Conservation (phyloP, 2,329 filamentous ascomycete species). For the Hortaea sp. region DNA sequence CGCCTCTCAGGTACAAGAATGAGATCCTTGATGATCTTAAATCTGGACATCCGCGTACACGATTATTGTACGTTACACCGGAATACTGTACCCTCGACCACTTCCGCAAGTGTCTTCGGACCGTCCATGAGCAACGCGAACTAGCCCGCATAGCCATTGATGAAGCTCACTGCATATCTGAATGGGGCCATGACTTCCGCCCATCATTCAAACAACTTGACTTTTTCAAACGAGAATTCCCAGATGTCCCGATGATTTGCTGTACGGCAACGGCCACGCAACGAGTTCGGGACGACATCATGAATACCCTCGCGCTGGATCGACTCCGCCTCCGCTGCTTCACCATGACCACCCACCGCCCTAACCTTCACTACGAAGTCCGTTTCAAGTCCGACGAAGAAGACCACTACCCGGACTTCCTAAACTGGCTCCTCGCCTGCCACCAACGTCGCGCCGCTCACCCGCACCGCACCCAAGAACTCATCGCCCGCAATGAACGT, state of each 20-base stretch:
- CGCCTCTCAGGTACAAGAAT: slow-evolving; percentile 52
- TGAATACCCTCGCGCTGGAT: slow-evolving; percentile 62
- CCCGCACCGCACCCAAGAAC: slow-evolving; percentile 55
- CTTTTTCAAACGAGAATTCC: slow-evolving; percentile 75
- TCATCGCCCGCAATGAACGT: slow-evolving; percentile 42
- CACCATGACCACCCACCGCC: slow-evolving; percentile 70
- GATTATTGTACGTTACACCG: slow-evolving; percentile 86
- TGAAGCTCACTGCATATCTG: slow-evolving; percentile 92
- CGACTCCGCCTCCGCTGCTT: slow-evolving; percentile 58
- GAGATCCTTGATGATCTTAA: slow-evolving; percentile 71
- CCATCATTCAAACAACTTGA: slow-evolving; percentile 77
- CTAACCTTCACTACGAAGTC: slow-evolving; percentile 85
- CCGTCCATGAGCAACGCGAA: slow-evolving; percentile 70
- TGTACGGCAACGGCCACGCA: slow-evolving; percentile 84
- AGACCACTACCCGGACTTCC: slow-evolving; percentile 63
- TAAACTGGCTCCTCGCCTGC: slow-evolving; percentile 65
- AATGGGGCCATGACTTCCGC: slow-evolving; percentile 98
- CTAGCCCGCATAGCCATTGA: slow-evolving; percentile 84
- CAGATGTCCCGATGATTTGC: slow-evolving; percentile 81
- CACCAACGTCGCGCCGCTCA: slow-evolving; percentile 35
- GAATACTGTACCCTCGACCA: slow-evolving; percentile 70
- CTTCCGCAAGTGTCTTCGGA: slow-evolving; percentile 64
- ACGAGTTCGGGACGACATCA: slow-evolving; percentile 71
- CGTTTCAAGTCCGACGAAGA: slow-evolving; percentile 70
- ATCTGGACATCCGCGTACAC: slow-evolving; percentile 72